Percentiles rank a stretch among this genome's conserved stretches.
These are phyloP conservation scores for Cladophialophora psammophila DNA, from an alignment of 2,329 filamentous ascomycete species.

Conservation along the genomic window DNA sequence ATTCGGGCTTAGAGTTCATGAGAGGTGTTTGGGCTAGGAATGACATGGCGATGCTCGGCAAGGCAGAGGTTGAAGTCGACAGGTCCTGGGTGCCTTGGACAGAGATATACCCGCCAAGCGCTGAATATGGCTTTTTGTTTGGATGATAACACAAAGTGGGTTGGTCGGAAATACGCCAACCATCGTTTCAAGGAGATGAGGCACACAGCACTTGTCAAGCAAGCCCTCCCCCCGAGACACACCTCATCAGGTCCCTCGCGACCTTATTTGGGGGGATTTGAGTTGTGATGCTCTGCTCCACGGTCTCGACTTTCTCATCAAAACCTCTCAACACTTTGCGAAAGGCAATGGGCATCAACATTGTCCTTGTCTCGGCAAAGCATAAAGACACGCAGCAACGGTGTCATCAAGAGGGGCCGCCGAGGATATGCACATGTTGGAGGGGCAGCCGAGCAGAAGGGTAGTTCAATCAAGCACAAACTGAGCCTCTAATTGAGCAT, in stretches of 20 bases:
- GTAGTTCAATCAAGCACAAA: background rate
- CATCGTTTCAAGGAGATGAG: background rate
- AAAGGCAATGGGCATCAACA: background rate
- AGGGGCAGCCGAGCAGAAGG: background rate
- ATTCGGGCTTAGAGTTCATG: constrained; percentile 33
- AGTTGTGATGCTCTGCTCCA: background rate
- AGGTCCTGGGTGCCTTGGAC: constrained; percentile 16
- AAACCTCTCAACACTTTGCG: background rate
- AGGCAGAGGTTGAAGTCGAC: background rate
- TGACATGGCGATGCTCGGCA: background rate
- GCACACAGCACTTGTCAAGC: background rate
- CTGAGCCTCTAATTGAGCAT: background rate
- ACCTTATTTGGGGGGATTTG: background rate
- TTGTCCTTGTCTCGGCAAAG: background rate
- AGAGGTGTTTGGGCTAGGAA: constrained; percentile 31
- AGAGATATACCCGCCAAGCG: constrained; percentile 14
- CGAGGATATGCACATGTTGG: background rate
- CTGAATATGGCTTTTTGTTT: constrained; percentile 25
- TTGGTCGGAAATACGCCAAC: background rate
- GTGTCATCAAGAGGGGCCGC: background rate
- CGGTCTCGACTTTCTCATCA: background rate
- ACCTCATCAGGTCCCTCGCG: background rate
- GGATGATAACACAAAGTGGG: constrained; percentile 8
- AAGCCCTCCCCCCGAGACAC: background rate
- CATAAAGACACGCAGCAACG: background rate